Percentiles rank a stretch among this genome's conserved stretches.
Evolutionary conservation across 192 early-diverging fungal genomes (phyloP).

Genomic region (Linderina pennispora): DNA sequence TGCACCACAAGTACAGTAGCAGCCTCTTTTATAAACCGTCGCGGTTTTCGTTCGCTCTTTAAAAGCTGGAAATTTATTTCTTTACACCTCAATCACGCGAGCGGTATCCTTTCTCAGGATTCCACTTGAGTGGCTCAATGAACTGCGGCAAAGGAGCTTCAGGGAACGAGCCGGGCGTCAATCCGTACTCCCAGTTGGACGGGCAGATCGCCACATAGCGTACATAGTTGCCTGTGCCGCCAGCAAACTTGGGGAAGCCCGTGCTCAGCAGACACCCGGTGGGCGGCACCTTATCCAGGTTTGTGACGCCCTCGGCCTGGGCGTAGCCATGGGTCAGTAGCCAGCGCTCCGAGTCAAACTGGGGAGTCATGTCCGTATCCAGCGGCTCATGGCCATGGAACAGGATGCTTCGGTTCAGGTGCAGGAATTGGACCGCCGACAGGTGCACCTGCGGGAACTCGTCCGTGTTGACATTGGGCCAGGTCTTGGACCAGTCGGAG

Average conservation of each 20-base stretch:
- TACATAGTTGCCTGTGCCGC: slow-evolving; percentile 45
- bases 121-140: slow-evolving; percentile 23
- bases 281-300: slow-evolving; percentile 42
- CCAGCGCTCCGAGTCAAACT: slow-evolving; percentile 43
- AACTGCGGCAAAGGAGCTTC: slow-evolving; percentile 44
- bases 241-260: slow-evolving; percentile 47
- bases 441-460: slow-evolving; percentile 47
- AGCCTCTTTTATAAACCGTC: no score
- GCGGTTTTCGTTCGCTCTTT: no score
- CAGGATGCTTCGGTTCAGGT: slow-evolving; percentile 35
- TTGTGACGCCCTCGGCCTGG: slow-evolving; percentile 48
- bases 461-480: slow-evolving; percentile 45
- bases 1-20: slow-evolving; percentile 1
- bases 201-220: slow-evolving; percentile 48
- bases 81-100: slow-evolving; percentile 9
- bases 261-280: slow-evolving; percentile 48
- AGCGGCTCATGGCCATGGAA: slow-evolving; percentile 51
- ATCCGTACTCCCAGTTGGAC: slow-evolving; percentile 29
- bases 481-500: slow-evolving; percentile 47
- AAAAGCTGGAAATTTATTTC: no score
- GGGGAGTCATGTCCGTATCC: slow-evolving; percentile 47
- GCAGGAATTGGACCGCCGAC: slow-evolving; percentile 40
- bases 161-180: slow-evolving; percentile 20
- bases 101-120: slow-evolving; percentile 21
- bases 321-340: slow-evolving; percentile 40